Evolutionary conservation across 805 yeast genomes (phyloP), one percentile per base, ranked within the genome.

Genomic region (Kockiozyma suomiensis): DNA sequence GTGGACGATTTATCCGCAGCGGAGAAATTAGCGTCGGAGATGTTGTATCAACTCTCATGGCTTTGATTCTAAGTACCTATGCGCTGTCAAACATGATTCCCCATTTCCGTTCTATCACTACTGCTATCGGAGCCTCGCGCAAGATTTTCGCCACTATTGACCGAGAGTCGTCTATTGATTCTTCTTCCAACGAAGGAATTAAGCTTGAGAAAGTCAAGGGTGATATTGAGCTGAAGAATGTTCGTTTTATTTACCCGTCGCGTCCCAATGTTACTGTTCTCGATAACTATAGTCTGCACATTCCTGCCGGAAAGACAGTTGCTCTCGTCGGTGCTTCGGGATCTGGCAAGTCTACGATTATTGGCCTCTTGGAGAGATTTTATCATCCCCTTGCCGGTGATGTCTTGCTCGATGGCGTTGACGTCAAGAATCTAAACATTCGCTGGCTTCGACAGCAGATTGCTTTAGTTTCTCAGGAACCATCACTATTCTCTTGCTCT

Each of bases 281-380:
- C 25, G 55, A 62, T 8, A 64, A 70, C 56, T 66, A 67, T 47
- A 58, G 62, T 35, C 63, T 72, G 41, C 49, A 56, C 3, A 56
- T 72, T 82, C 91, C 91, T 5, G 87, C 93, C 2, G 97, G 97
- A 7, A 74, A 84, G 68, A 90, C 88, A 67, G 93, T 90, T 41
- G 97, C 97, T 12, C 82, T 90, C 66, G 97, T 90, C 21, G 97
- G 97, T 1, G 86, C 96, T 91, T 2, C 85, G 88, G 25, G 97
- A 10, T 67, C 72, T 7, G 91, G 46, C 72, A 78, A 5, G 54
- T 62, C 68, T 56, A 68, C 71, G 0, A 78, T 85, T 15, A 76
- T 84, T 2, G 87, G 84, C 66, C 72, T 85, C 26, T 72, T 85
- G 23, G 75, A 85, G 61, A 74, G 88, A 47, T 83, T 83, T 67